Conservation (phyloP, 495 filamentous ascomycete genomes). For the Penicillium paxilli region DNA sequence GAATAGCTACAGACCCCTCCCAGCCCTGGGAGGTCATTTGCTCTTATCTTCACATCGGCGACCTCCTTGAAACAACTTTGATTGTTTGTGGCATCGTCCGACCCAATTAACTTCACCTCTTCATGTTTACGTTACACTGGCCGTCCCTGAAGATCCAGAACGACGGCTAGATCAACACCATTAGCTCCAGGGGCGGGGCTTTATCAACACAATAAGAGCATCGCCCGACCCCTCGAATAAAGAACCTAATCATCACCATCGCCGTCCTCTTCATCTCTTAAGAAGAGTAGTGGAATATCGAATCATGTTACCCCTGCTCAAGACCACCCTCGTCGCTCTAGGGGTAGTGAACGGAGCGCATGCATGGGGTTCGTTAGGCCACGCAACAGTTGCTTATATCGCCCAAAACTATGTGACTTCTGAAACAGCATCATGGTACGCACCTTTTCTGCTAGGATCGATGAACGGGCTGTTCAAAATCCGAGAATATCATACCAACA, state of each 20-base stretch:
- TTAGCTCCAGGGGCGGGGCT: background rate
- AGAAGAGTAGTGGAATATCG: background rate
- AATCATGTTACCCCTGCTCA: background rate
- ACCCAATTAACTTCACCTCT: background rate
- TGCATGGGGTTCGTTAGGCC: conserved; percentile 60
- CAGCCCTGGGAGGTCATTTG: background rate
- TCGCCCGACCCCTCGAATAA: background rate
- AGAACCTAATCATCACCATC: no score
- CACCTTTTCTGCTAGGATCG: background rate
- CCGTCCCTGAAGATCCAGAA: background rate
- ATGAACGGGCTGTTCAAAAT: background rate
- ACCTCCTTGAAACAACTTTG: background rate
- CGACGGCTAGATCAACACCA: background rate
- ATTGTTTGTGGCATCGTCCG: background rate
- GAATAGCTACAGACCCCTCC: background rate
- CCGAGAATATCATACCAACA: background rate
- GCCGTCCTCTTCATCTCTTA: no score
- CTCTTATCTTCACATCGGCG: background rate
- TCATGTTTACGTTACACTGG: background rate
- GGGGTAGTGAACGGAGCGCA: conserved; percentile 13
- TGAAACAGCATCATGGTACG: conserved; percentile 39
- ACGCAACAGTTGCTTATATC: conserved; percentile 61
- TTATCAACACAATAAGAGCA: background rate
- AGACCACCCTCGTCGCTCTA: conserved; percentile 12
- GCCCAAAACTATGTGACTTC: conserved; percentile 52